phyloP scores from a whole-genome alignment of 805 yeast species.

The Cyberlindnera nakhonratchasimensis region DNA sequence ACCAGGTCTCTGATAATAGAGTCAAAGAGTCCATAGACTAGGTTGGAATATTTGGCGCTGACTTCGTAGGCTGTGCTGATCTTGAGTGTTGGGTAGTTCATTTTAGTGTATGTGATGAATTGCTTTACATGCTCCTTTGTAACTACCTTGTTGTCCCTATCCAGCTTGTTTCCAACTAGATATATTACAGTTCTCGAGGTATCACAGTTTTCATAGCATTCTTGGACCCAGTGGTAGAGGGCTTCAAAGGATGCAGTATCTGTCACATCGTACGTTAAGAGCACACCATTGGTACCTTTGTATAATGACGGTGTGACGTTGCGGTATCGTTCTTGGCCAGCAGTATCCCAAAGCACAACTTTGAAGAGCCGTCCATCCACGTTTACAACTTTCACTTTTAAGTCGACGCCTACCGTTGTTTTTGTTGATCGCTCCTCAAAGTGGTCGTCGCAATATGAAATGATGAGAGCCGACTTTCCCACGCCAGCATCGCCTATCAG shows the following conservation, averaged over 20 bases:
- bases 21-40: slow-evolving; percentile 38
- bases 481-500: slow-evolving; percentile 46
- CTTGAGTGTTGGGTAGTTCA: slow-evolving; percentile 28
- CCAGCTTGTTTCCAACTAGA: slow-evolving; percentile 45
- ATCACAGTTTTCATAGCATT: slow-evolving; percentile 36
- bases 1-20: slow-evolving; percentile 39
- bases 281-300: slow-evolving; percentile 44
- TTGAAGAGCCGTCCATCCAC: slow-evolving; percentile 43
- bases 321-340: slow-evolving; percentile 48
- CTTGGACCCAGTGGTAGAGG: slow-evolving; percentile 40
- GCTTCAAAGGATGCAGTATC: slow-evolving; percentile 35
- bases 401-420: slow-evolving; percentile 46
- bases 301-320: slow-evolving; percentile 44
- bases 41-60: slow-evolving; percentile 40
- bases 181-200: slow-evolving; percentile 35
- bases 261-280: slow-evolving; percentile 44
- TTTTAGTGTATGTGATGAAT: slow-evolving; percentile 31
- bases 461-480: slow-evolving; percentile 45
- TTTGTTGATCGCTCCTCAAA: slow-evolving; percentile 33
- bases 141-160: slow-evolving; percentile 36
- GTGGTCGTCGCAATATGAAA: slow-evolving; percentile 39
- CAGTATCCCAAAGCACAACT: slow-evolving; percentile 48
- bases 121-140: slow-evolving; percentile 37
- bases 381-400: slow-evolving; percentile 41
- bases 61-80: slow-evolving; percentile 45